Evolutionary conservation across 2,329 filamentous ascomycete genomes (phyloP), one percentile per base, ranked within the genome.

Genomic region (Neocucurbitaria cava): DNA sequence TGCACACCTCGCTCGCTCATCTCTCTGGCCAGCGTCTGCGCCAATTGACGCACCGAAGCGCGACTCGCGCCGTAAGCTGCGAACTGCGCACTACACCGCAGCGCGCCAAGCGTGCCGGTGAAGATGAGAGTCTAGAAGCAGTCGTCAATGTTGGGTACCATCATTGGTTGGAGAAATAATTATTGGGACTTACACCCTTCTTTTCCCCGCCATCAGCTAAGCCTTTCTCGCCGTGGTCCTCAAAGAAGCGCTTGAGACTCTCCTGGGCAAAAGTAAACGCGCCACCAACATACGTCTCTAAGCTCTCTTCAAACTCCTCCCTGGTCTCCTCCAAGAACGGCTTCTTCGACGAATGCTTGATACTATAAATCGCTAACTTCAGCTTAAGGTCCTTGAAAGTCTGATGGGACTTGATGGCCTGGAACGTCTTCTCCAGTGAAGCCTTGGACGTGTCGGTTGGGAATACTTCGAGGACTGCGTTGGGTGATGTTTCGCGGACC

Each of bases 201-300:
- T 85, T 86, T 46, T 67, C 69, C 0, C 75, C 78, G 0, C 77
- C 77, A 1, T 83, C 78, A 6, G 75, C 64, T 2, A 86, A 74
- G 0, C 74, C 75, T 46, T 76, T 72, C 6, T 79, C 77, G 3
- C 81, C 82, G 48, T 85, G 81, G 52, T 85, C 80, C 1, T 74
- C 77, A 56, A 85, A 83, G 47, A 85, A 78, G 7, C 81, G 62
- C 64, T 79, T 81, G 40, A 85, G 52, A 1, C 78, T 76, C 59
- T 84, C 79, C 62, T 87, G 83, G 0, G 79, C 74, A 60, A 87
- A 87, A 0, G 79, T 76, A 60, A 86, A 82, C 1, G 83, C 83
- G 0, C 83, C 83, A 2, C 82, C 83, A 1, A 82, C 82, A 68
- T 85, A 86, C 0, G 75, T 76, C 47, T 81, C 78, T 53, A 86